phyloP scores from a whole-genome alignment of 2,329 filamentous ascomycete genomes.

The Fusarium lyarnte region DNA sequence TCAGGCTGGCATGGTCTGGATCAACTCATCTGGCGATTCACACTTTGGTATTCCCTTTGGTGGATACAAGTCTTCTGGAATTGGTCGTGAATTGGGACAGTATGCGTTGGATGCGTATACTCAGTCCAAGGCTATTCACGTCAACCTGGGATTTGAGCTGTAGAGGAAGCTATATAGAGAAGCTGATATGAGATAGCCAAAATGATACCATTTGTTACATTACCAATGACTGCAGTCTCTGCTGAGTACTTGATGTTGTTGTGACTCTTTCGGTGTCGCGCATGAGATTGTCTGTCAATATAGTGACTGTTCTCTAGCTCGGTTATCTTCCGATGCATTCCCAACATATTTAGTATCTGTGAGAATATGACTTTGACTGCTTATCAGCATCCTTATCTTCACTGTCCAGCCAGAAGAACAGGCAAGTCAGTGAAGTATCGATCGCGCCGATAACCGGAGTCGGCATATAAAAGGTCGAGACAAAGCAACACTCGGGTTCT shows the following conservation, averaged over 20 bases:
- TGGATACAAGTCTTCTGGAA: slow-evolving; percentile 41
- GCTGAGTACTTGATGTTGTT: background rate
- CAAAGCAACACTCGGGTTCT: slow-evolving; percentile 7
- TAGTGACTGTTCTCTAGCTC: background rate
- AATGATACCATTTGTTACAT: slow-evolving; percentile 19
- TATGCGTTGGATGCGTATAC: slow-evolving; percentile 43
- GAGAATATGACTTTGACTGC: background rate
- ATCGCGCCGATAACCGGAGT: background rate
- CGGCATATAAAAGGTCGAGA: background rate
- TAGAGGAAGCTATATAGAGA: background rate
- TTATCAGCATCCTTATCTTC: background rate
- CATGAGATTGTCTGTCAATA: background rate
- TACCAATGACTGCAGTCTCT: background rate
- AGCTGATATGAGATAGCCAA: background rate
- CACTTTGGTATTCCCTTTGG: slow-evolving; percentile 45
- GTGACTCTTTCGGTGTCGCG: no score
- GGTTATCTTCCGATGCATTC: background rate
- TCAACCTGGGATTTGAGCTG: slow-evolving; percentile 34
- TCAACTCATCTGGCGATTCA: slow-evolving; percentile 46
- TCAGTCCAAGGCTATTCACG: slow-evolving; percentile 40
- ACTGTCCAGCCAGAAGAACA: background rate
- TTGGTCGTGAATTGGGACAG: slow-evolving; percentile 40
- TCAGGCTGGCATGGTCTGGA: slow-evolving; percentile 60
- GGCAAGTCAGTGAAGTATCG: background rate
- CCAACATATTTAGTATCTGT: background rate